phyloP scores from a whole-genome alignment of 108 stramenopile genomes.

The Craspedostauros australis region DNA sequence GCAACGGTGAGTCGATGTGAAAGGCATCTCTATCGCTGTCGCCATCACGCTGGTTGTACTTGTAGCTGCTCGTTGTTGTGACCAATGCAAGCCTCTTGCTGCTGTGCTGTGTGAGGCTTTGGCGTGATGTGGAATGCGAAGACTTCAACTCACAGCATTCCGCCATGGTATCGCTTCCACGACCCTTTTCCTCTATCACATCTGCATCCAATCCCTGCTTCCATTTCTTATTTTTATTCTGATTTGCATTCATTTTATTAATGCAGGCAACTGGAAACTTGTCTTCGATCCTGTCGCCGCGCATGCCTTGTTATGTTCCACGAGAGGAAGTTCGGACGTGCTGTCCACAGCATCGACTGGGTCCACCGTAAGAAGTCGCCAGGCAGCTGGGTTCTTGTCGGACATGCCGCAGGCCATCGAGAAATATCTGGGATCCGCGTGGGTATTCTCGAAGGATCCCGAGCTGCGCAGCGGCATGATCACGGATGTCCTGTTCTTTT shows the following conservation, averaged over 20 bases:
- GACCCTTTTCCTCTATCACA: no score
- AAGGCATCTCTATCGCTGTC: neutral
- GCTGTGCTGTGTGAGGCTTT: no score
- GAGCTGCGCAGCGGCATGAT: neutral
- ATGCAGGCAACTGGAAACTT: constrained; percentile 45
- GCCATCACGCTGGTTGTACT: neutral
- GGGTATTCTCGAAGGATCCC: neutral
- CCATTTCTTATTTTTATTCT: neutral
- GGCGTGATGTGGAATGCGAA: no score
- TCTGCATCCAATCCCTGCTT: no score
- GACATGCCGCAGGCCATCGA: constrained; percentile 18
- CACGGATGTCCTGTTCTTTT: neutral
- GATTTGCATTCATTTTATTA: neutral
- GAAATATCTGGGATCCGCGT: neutral
- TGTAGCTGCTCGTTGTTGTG: no score
- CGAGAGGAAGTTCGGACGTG: constrained; percentile 22
- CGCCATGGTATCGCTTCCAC: no score
- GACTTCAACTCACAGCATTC: no score
- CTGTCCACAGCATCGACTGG: constrained; percentile 16
- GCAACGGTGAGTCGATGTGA: constrained; percentile 1
- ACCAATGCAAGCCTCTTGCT: no score
- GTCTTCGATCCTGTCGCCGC: constrained; percentile 60
- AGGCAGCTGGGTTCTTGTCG: constrained; percentile 42
- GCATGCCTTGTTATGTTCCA: constrained; percentile 39
- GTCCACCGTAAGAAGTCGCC: constrained; percentile 23